phyloP scores from a whole-genome alignment of 495 filamentous ascomycete genomes.

The Neurospora sp. region DNA sequence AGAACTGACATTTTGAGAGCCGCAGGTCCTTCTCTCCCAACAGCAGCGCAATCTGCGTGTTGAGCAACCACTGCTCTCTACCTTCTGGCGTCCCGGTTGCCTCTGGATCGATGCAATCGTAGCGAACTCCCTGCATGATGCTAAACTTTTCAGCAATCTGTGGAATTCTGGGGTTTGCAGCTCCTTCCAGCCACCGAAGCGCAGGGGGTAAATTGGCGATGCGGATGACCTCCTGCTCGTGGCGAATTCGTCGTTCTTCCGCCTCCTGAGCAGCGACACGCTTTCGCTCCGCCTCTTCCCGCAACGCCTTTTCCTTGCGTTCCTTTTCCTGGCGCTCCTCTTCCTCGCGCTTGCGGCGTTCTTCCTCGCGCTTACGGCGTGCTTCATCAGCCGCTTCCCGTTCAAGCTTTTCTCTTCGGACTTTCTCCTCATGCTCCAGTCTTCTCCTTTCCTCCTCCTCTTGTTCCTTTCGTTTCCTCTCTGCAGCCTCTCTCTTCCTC shows the following conservation, averaged over 20 bases:
- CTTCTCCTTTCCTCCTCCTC: slow-evolving; percentile 25
- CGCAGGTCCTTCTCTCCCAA: slow-evolving; percentile 67
- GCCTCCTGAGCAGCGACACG: slow-evolving; percentile 45
- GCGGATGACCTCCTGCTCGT: slow-evolving; percentile 36
- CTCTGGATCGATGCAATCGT: slow-evolving; percentile 41
- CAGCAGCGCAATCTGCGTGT: slow-evolving; percentile 63
- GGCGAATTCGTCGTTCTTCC: slow-evolving; percentile 35
- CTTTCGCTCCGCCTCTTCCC: slow-evolving; percentile 48
- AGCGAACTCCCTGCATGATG: slow-evolving; percentile 40
- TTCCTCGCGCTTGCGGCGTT: slow-evolving; percentile 10
- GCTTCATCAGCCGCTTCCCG: slow-evolving; percentile 36
- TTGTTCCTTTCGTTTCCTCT: slow-evolving; percentile 13
- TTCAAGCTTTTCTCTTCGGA: slow-evolving; percentile 30
- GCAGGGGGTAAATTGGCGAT: slow-evolving; percentile 40
- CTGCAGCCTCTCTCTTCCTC: slow-evolving; percentile 31
- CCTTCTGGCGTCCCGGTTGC: slow-evolving; percentile 34
- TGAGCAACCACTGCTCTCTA: slow-evolving; percentile 65
- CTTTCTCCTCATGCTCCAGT: slow-evolving; percentile 30
- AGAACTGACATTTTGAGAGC: slow-evolving; percentile 57
- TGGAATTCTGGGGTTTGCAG: slow-evolving; percentile 35
- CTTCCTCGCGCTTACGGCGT: slow-evolving; percentile 32
- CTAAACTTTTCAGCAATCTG: slow-evolving; percentile 41
- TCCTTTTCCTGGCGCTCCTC: slow-evolving; percentile 11
- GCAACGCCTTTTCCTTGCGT: slow-evolving; percentile 30
- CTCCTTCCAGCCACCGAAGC: slow-evolving; percentile 41